phyloP scores from a whole-genome alignment of 2,329 filamentous ascomycete species.

The Aspergillus brasiliensis region DNA sequence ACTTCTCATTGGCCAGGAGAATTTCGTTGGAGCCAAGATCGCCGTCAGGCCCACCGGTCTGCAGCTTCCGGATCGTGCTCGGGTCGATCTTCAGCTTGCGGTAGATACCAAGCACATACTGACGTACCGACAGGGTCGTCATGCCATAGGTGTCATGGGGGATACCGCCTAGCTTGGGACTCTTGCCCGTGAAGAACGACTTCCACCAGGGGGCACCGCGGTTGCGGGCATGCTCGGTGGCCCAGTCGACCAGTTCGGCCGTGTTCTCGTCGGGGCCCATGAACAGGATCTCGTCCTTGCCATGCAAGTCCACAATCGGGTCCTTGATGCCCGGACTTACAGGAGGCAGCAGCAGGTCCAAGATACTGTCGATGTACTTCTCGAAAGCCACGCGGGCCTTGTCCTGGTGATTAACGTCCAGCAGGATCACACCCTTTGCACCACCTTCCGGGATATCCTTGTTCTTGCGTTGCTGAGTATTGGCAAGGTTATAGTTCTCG shows the following conservation, averaged over 20 bases:
- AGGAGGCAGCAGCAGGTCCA: conserved; percentile 88
- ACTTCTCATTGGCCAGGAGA: conserved; percentile 91
- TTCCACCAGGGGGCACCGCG: conserved; percentile 98
- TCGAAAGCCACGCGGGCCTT: conserved; percentile 91
- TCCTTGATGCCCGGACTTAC: conserved; percentile 97
- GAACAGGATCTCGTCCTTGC: conserved; percentile 95
- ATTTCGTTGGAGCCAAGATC: conserved; percentile 98
- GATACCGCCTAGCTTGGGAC: conserved; percentile 91
- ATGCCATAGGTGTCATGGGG: conserved; percentile 96
- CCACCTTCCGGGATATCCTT: conserved; percentile 99
- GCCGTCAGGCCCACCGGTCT: conserved; percentile 95
- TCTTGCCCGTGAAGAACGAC: conserved; percentile 99
- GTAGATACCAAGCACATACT: conserved; percentile 96
- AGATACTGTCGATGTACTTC: conserved; percentile 98
- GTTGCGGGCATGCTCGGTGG: conserved; percentile 86
- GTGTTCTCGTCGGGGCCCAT: conserved; percentile 99
- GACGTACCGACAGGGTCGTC: conserved; percentile 94
- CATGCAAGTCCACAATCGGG: conserved; percentile 92
- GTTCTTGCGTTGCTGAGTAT: conserved; percentile 99
- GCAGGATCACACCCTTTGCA: conserved; percentile 94
- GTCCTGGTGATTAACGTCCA: conserved; percentile 92
- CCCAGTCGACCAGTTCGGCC: conserved; percentile 95
- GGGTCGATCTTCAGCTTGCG: conserved; percentile 91
- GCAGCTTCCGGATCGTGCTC: conserved; percentile 83
- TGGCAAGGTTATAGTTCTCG: conserved; percentile 97